Evolutionary conservation across 306 rosid species (phyloP).

Genomic region (Lathyrus aphaca): DNA sequence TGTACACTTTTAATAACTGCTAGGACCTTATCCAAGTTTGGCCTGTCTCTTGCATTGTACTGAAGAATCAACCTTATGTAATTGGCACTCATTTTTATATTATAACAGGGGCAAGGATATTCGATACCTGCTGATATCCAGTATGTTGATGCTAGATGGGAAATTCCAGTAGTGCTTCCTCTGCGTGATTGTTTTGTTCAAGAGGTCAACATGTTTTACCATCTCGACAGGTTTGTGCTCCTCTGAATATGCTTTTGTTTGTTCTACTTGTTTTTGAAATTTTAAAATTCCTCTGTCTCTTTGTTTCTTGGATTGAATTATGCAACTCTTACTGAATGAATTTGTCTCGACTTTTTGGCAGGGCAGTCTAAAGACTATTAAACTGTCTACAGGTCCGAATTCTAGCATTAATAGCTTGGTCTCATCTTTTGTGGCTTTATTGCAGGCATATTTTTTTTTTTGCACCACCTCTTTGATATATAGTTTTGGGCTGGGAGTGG

Average conservation of each 20-base stretch:
- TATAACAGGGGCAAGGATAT: conserved; percentile 87
- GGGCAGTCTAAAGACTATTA: conserved; percentile 87
- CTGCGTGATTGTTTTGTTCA: conserved; percentile 83
- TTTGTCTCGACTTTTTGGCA: conserved; percentile 59
- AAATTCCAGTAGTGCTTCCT: conserved; percentile 80
- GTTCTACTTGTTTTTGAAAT: background rate
- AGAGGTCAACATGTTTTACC: conserved; percentile 78
- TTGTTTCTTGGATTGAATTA: background rate
- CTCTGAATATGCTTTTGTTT: conserved; percentile 16
- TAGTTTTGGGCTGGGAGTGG: conserved; percentile 1
- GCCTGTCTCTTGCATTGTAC: background rate
- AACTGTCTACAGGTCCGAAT: conserved; percentile 45
- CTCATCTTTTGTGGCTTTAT: conserved; percentile 77
- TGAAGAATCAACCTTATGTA: conserved; percentile 1
- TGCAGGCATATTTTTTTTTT: conserved; percentile 62
- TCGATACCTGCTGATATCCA: conserved; percentile 89
- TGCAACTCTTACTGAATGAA: conserved; percentile 34
- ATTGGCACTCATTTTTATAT: conserved; percentile 15
- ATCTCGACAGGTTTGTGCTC: conserved; percentile 79
- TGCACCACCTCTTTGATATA: conserved; percentile 22
- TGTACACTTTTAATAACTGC: conserved; percentile 19
- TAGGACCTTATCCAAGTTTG: conserved; percentile 10
- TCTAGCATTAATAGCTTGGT: conserved; percentile 80
- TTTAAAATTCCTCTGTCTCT: conserved; percentile 1
- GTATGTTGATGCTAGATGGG: conserved; percentile 89